Base-by-base conservation (phyloP, 495 filamentous ascomycete species). In the Trichodelitschia bisporula region DNA sequence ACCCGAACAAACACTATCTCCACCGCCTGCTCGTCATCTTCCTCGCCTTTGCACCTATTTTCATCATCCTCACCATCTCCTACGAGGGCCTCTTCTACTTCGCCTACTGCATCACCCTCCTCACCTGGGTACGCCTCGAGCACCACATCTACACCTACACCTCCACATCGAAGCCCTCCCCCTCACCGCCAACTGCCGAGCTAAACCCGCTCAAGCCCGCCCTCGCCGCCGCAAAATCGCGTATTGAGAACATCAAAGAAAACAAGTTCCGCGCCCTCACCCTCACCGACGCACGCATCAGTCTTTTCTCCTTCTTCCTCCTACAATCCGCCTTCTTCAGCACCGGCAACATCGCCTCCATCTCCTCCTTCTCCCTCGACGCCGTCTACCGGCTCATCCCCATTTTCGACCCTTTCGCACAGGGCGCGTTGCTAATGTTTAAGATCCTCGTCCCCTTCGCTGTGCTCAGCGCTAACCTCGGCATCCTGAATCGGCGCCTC, bases 41-140 rank as follows among this genome's bases (percentile, higher is more conserved):
- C 58, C 61, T 99, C 25, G 77, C 83, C 9, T 95, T 90, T 44
- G 72, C 82, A 0, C 89, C 89, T 1, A 72, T 72, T 8, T 99
- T 99, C 47, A 75, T 99, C 45, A 76, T 95, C 40, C 72, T 99
- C 36, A 91, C 82, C 15, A 95, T 93, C 48, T 90, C 82, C 12
- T 99, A 91, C 58, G 89, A 99, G 48, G 86, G 89, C 0, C 58
- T 99, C 2, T 99, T 99, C 53, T 95, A 92, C 56, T 62, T 92
- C 38, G 69, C 70, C 13, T 95, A 93, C 51, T 82, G 69, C 43
- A 56, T 73, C 26, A 71, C 73, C 14, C 59, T 99, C 6, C 58
- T 90, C 34, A 73, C 69, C 36, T 99, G 89, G 89, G 78, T 92
- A 14, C 67, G 69, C 15, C 57, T 95, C 0, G 89, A 99, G 46